A percentile compares a stretch with the other conserved stretches of the same genome.
Evolutionary conservation across 2,329 filamentous ascomycete species (phyloP).

Genomic region (Tympanopsis confertula): DNA sequence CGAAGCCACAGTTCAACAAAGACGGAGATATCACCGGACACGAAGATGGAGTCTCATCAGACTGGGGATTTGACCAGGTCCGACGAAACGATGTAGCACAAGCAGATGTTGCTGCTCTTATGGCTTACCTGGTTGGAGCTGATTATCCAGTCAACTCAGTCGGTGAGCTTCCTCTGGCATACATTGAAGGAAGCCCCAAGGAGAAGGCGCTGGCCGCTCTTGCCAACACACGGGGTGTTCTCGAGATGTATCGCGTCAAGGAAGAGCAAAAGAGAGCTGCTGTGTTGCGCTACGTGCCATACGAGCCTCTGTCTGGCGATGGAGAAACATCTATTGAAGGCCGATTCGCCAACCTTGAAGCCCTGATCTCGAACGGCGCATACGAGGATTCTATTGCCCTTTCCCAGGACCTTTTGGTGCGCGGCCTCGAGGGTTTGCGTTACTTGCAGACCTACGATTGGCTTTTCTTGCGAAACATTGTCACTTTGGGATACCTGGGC

Average conservation of each 20-base stretch:
- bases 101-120: conserved; percentile 86
- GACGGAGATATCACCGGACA: conserved; percentile 62
- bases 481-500: conserved; percentile 82
- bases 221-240: conserved; percentile 72
- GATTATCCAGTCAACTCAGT: conserved; percentile 95
- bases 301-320: conserved; percentile 54
- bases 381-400: conserved; percentile 70
- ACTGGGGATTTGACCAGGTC: conserved; percentile 75
- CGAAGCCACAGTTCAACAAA: conserved; percentile 51
- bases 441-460: conserved; percentile 98
- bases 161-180: conserved; percentile 78
- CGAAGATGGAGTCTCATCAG: conserved; percentile 70
- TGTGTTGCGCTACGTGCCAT: conserved; percentile 69
- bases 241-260: conserved; percentile 95
- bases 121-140: conserved; percentile 81
- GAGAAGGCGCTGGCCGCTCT: conserved; percentile 78
- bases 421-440: conserved; percentile 70
- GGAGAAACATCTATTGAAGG: conserved; percentile 39
- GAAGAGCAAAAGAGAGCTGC: conserved; percentile 70
- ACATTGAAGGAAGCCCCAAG: conserved; percentile 57
- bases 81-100: conserved; percentile 84
- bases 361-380: conserved; percentile 52
- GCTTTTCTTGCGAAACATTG: conserved; percentile 81
- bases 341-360: conserved; percentile 56
- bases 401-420: conserved; percentile 64